phyloP scores from a whole-genome alignment of 495 filamentous ascomycete genomes.

The Talaromyces proteolyticus region DNA sequence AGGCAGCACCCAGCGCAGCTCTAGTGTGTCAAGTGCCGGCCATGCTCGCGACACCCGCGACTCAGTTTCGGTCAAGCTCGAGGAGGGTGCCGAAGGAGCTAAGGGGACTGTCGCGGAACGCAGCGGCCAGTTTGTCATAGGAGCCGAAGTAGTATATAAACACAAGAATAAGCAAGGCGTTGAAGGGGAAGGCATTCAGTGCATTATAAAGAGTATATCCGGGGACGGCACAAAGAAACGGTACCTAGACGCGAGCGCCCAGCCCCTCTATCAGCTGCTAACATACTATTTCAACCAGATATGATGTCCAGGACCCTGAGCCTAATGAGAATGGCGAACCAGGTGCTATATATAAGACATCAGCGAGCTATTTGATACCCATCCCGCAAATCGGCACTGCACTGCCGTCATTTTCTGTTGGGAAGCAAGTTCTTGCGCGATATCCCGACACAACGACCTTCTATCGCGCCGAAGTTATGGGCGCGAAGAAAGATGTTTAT shows the following conservation, averaged over 20 bases:
- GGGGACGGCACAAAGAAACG: constrained; percentile 81
- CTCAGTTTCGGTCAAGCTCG: constrained; percentile 42
- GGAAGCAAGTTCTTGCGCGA: constrained; percentile 74
- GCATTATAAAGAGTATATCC: constrained; percentile 74
- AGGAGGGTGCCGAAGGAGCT: constrained; percentile 46
- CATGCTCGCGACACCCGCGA: constrained; percentile 33
- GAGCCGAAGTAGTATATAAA: constrained; percentile 82
- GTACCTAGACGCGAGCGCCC: too few species aligned
- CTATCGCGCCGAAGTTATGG: constrained; percentile 92
- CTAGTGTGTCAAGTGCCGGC: constrained; percentile 44
- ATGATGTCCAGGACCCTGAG: constrained; percentile 92
- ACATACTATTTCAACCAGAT: constrained; percentile 38
- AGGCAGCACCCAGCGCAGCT: constrained; percentile 45
- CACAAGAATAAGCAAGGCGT: constrained; percentile 65
- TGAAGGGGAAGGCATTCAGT: constrained; percentile 73
- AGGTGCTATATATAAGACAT: constrained; percentile 69
- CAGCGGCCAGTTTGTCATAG: constrained; percentile 53
- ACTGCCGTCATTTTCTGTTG: constrained; percentile 66
- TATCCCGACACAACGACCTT: constrained; percentile 96
- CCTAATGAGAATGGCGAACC: constrained; percentile 73
- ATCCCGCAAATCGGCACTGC: constrained; percentile 59
- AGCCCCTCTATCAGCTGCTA: too few species aligned
- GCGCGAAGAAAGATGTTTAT: constrained; percentile 55
- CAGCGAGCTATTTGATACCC: constrained; percentile 73
- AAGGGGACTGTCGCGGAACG: constrained; percentile 46